phyloP scores from a whole-genome alignment of 2,329 filamentous ascomycete genomes.

The Ceratocystis colombiana region DNA sequence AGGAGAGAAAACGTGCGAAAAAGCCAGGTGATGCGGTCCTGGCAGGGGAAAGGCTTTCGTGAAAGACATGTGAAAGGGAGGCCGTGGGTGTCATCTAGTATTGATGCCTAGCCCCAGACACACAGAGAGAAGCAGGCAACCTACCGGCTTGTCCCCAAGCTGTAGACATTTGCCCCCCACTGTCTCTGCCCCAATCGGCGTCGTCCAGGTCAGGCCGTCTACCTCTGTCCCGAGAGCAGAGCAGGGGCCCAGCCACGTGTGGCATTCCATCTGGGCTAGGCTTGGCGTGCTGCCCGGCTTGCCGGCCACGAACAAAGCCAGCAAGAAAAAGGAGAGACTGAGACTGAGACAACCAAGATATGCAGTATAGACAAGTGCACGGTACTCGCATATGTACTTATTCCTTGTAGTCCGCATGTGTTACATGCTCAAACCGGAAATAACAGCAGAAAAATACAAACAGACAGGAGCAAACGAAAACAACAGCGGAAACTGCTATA shows the following conservation, averaged over 20 bases:
- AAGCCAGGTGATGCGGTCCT: background rate
- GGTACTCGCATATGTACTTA: too few relatives aligned
- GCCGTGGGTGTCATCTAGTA: background rate
- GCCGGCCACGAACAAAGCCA: background rate
- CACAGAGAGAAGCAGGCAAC: too few relatives aligned
- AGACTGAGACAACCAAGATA: background rate
- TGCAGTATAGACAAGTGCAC: too few relatives aligned
- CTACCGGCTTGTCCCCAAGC: too few relatives aligned
- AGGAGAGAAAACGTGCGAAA: background rate
- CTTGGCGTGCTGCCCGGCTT: background rate
- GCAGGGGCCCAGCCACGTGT: conserved; percentile 10
- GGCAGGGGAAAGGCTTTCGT: background rate
- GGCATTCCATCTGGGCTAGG: background rate
- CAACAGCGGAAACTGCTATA: background rate
- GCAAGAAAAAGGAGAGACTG: background rate
- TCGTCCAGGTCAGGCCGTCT: background rate
- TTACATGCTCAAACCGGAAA: too few relatives aligned
- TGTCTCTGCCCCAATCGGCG: too few relatives aligned
- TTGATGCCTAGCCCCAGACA: too few relatives aligned
- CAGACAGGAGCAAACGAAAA: background rate
- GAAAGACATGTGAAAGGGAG: background rate
- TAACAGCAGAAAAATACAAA: background rate
- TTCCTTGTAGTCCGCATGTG: too few relatives aligned
- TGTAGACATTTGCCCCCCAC: too few relatives aligned
- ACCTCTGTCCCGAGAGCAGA: background rate